Base-by-base conservation (phyloP, 495 filamentous ascomycete species). In the Annulohypoxylon nitens region DNA sequence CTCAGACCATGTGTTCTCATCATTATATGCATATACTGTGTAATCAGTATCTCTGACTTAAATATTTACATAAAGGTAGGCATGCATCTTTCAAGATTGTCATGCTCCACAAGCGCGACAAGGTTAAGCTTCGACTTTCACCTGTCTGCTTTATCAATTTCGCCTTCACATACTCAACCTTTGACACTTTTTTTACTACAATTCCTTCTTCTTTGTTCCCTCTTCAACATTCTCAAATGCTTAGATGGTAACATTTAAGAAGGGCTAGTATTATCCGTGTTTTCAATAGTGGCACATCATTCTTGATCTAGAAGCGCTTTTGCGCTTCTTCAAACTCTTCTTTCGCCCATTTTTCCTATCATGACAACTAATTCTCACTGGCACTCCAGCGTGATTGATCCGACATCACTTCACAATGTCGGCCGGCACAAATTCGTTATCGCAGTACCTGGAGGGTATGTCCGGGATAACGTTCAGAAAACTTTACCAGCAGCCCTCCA, bases 401-500 rank as follows among this genome's bases (percentile, higher is more conserved):
- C 58, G 60, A 63, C 57, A 34, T 54, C 54, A 36, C 43, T 14
- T 71, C 76, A 79, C 61, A 75, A 94, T 93, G 92, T 88, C 90
- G 75, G 70, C 54, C 72, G 68, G 61, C 68, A 34, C 73, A 8
- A 77, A 43, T 14, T 77, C 75, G 76, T 88, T 90, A 78, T 88
- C 94, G 78, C 93, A 97, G 75, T 97, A 97, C 82, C 89, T 97
- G 80, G 93, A 97, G 87, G 86, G 90, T 78, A 91, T 97, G 73
- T 92, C 93, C 30, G 93, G 92, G 59, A 93, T 91, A n/a, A 93
- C 91, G 23, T 97, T 97, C 79, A 86, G 87, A 72, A 90, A 91
- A 81, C 86, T 99, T 8, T 99, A 99, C 86, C 92, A 94, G 83
- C 94, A 97, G 86, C 96, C 96, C 11, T 97, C 94, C 7, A 97